These are phyloP conservation scores for Delitschia confertaspora DNA, from an alignment of 495 filamentous ascomycete species.

Conservation along the genomic window DNA sequence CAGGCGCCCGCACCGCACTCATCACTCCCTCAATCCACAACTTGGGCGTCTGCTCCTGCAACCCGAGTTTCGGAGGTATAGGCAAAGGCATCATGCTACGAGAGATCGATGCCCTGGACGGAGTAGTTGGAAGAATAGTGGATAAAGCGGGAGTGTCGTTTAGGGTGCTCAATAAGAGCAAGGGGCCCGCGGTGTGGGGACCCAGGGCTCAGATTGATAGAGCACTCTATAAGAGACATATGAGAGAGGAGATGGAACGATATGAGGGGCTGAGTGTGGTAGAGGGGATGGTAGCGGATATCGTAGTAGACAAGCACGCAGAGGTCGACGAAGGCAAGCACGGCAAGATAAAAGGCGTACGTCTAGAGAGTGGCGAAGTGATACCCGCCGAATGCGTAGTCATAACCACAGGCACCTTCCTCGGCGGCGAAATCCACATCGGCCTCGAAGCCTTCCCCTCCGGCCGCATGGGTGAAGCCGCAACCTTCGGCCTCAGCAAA, in stretches of 20 bases:
- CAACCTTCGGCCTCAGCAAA: constrained; percentile 88
- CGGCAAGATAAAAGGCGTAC: constrained; percentile 74
- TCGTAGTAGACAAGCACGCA: constrained; percentile 56
- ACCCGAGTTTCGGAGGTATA: constrained; percentile 94
- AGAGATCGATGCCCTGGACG: constrained; percentile 92
- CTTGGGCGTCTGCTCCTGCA: constrained; percentile 93
- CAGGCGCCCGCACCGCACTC: constrained; percentile 81
- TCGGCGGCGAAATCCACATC: constrained; percentile 95
- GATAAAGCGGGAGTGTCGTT: constrained; percentile 95
- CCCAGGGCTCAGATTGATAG: constrained; percentile 95
- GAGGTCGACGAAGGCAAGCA: constrained; percentile 43
- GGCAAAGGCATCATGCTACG: constrained; percentile 97
- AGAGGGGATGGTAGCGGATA: constrained; percentile 85
- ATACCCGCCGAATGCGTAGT: constrained; percentile 72
- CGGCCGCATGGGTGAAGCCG: constrained; percentile 87
- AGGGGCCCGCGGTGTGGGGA: constrained; percentile 95
- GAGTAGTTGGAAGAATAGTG: constrained; percentile 77
- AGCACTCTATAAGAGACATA: constrained; percentile 78
- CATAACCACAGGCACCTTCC: constrained; percentile 92
- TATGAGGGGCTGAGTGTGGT: constrained; percentile 73
- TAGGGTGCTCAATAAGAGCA: constrained; percentile 72
- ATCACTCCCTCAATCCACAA: constrained; percentile 81
- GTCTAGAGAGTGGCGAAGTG: constrained; percentile 81
- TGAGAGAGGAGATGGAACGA: constrained; percentile 72
- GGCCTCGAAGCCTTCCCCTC: constrained; percentile 71